A percentile compares a stretch with the other conserved stretches of the same genome.
Evolutionary conservation across 1,284 basidiomycete genomes (phyloP).

Genomic region (Kwoniella shivajii): DNA sequence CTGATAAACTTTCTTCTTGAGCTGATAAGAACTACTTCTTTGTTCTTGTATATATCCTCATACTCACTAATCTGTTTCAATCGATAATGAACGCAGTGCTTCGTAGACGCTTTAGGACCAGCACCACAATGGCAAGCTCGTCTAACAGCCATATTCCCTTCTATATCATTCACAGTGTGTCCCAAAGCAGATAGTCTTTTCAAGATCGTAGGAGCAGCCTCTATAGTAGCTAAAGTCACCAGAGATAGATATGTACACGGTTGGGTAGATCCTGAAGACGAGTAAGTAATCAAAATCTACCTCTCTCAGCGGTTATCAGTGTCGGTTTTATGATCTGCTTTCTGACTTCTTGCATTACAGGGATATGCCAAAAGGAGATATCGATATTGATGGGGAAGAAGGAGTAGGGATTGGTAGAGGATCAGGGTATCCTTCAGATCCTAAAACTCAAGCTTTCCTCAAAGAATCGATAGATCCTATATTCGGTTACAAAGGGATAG

Average conservation of each 20-base stretch:
- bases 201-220: slow-evolving; percentile 95
- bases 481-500: slow-evolving; percentile 89
- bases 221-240: slow-evolving; percentile 92
- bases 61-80: neutral
- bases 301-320: too few relatives aligned
- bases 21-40: too few relatives aligned
- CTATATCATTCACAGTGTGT: slow-evolving; percentile 82
- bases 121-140: slow-evolving; percentile 81
- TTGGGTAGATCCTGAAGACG: slow-evolving; percentile 64
- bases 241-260: slow-evolving; percentile 85
- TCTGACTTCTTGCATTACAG: neutral
- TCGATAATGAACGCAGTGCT: slow-evolving; percentile 63
- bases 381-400: neutral
- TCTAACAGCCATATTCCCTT: slow-evolving; percentile 75
- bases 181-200: slow-evolving; percentile 93
- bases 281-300: slow-evolving; percentile 16
- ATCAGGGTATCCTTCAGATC: slow-evolving; percentile 92
- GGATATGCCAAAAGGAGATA: neutral
- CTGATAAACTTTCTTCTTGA: neutral
- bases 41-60: neutral
- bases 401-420: slow-evolving; percentile 57
- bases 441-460: slow-evolving; percentile 88
- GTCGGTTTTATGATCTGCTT: too few relatives aligned
- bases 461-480: slow-evolving; percentile 75
- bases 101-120: slow-evolving; percentile 91